Evolutionary conservation across 225 moss, liverwort and hornwort genomes (phyloP), one percentile per base, ranked within the genome.

Genomic region (Neckera pumila): DNA sequence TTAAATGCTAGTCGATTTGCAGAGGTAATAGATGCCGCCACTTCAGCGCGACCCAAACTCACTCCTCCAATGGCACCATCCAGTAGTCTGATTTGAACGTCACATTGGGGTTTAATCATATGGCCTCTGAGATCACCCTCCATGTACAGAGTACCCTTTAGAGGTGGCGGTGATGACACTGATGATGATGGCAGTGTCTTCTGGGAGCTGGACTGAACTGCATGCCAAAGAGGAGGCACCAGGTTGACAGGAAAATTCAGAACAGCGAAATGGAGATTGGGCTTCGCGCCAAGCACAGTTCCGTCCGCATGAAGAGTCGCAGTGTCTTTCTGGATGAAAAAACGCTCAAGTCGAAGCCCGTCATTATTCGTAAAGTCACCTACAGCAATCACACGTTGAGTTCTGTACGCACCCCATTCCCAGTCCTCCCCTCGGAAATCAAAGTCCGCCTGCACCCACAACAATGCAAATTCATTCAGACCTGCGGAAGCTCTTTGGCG

Each of bases 291-390:
- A 19, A 99, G 92, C 82, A 99, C 89, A 73, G 97, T 99, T 91
- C 99, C 99, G 88, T 99, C 99, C 40, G 99, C 99, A 85, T 99
- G 99, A 82, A 99, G 93, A 47, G 99, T 99, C 47, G 99, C 99
- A 49, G 97, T 96, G 76, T 97, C 97, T 64, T 99, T 99, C 87
- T 99, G 99, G 76, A 99, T 99, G 72, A 99, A 99, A 84, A 99
- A 95, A 21, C 97, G 96, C 89, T 99, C 96, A 21, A 99, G 93
- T 62, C 97, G 96, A 84, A 99, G 93, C 73, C 99, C 99, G 88
- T 95, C 96, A 76, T 96, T 99, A 89, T 99, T 99, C 69, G 94
- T 93, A 47, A 93, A 99, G 91, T 99, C 96, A 85, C 99, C 99
- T 42, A 96, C 95, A 59, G 99, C 97, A 87, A 96, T 96, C 38